Conservation (phyloP, 306 rosid species). For the Castanospermum australe region DNA sequence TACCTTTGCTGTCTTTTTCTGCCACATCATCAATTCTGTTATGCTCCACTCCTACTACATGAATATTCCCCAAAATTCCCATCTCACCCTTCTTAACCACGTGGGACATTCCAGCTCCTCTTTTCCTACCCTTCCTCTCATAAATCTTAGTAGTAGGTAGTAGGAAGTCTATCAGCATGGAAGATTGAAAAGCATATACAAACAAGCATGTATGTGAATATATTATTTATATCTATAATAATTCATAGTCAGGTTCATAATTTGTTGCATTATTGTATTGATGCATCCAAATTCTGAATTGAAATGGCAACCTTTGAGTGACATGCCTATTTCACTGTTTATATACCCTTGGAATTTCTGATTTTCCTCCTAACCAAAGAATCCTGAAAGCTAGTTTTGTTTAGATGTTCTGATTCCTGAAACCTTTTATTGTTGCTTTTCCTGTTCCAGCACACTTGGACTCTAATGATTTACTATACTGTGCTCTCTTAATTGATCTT, state of each 20-base stretch:
- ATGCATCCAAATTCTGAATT: slow-evolving; percentile 9
- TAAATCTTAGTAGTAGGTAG: no score
- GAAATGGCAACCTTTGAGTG: neutral
- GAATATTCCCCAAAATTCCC: no score
- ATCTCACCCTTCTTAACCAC: no score
- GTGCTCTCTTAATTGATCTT: neutral
- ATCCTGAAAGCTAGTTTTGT: neutral
- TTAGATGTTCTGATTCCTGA: neutral
- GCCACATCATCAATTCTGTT: no score
- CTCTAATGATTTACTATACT: neutral
- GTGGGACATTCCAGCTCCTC: no score
- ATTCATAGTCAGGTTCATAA: neutral
- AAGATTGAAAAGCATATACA: neutral
- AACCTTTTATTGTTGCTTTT: neutral
- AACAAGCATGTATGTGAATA: neutral
- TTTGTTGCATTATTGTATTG: slow-evolving; percentile 5
- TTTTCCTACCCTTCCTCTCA: no score
- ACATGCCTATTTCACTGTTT: neutral
- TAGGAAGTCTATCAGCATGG: no score
- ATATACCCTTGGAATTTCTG: neutral
- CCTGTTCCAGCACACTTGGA: neutral
- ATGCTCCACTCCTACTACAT: no score
- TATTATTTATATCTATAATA: neutral
- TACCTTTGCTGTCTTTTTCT: no score
- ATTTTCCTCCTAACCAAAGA: neutral